Evolutionary conservation across 1,284 basidiomycete genomes (phyloP), one percentile per base, ranked within the genome.

Genomic region (Cutaneotrichosporon sp.): DNA sequence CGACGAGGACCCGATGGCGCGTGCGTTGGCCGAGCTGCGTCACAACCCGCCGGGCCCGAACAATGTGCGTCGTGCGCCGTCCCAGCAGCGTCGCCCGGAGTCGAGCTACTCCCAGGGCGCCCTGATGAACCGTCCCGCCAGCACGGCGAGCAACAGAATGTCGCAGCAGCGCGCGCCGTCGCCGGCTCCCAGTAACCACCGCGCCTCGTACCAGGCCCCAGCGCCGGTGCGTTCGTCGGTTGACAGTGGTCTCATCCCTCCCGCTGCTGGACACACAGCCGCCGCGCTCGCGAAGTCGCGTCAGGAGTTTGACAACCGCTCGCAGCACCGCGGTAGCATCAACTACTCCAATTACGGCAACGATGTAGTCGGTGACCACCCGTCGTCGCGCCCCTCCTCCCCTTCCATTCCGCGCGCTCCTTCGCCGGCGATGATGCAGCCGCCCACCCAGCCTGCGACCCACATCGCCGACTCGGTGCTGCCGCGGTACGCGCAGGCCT

Each of bases 401-500:
- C 89, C 90, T 0, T 66, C 65, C 0, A n/a, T 16, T 1, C 29
- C 31, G 8, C 54, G 55, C 14, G 52, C 53, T 4, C 61, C 72
- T 31, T 67, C 65, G 0, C 74, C 75, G 0, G 67, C 67, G 12
- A 83, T 92, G 70, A 90, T 90, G 83, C 77, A 80, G 72, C 82
- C 82, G 0, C 82, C 88, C 0, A 67, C 76, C 0, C 77, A 80
- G 35, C 71, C 79, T 0, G 59, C 77, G 3, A 70, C 77, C 3
- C 79, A 84, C 9, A 78, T 82, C 7, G 78, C 82, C 5, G 86
- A 88, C 61, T 81, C 85, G n/a, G 84, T 92, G 2, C 71, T 92
- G 9, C 79, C 78, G 5, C 80, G 84, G 59, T 96, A 96, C 65
- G 82, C 85, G 16, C 90, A 92, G 65, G 84, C 86, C 0, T 82